Conservation (phyloP, 2,329 filamentous ascomycete species). For the Alternaria tenuissima region DNA sequence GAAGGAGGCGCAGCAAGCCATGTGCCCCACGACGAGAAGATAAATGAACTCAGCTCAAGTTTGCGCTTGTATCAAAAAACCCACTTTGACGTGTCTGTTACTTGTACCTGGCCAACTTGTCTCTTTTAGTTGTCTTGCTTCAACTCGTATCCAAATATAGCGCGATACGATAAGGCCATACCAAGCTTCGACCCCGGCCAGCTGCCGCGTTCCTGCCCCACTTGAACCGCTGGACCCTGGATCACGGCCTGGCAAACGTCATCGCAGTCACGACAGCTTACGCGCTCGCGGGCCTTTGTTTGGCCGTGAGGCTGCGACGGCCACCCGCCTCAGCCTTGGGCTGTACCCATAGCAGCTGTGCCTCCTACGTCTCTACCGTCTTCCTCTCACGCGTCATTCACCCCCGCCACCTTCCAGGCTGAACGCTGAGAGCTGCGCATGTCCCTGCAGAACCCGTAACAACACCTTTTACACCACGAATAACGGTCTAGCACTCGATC, state of each 20-base stretch:
- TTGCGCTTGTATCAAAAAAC: not conserved
- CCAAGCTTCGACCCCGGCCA: conserved; percentile 3
- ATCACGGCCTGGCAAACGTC: conserved; percentile 17
- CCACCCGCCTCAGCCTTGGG: conserved; percentile 5
- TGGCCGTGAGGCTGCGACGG: conserved; percentile 12
- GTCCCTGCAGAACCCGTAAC: not conserved
- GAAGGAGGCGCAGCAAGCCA: conserved; percentile 23
- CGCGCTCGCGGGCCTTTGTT: conserved; percentile 21
- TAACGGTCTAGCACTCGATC: not conserved
- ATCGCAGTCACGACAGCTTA: conserved; percentile 24
- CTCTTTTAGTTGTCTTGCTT: not conserved
- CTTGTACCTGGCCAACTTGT: not conserved
- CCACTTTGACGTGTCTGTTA: not conserved
- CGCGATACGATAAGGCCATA: conserved; percentile 11
- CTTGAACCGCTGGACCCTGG: conserved; percentile 21
- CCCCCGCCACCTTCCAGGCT: not conserved
- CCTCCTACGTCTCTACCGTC: not conserved
- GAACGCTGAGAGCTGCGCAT: not conserved
- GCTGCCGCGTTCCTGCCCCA: conserved; percentile 18
- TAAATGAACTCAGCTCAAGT: conserved; percentile 13
- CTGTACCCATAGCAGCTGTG: not conserved
- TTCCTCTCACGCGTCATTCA: not conserved
- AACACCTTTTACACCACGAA: not conserved
- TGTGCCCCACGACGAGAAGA: conserved; percentile 16
- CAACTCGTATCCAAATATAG: not conserved